Evolutionary conservation across 306 rosid species (phyloP), one percentile per base, ranked within the genome.

Genomic region (Arachis stenosperma): DNA sequence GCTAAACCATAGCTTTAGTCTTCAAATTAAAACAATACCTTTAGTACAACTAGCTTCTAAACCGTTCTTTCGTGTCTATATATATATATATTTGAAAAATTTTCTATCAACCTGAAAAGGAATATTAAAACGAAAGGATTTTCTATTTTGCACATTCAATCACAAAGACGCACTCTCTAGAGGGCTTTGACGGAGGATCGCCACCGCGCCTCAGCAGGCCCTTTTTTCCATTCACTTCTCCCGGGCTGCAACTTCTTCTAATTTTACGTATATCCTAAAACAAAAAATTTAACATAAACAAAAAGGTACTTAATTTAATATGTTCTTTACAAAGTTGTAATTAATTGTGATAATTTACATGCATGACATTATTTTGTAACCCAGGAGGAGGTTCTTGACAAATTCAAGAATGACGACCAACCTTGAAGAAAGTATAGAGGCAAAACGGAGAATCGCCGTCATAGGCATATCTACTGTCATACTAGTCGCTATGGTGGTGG

Each of bases 401-500:
- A 22, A 22, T 22, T 22, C 27, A 22, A 22, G 27, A 22, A 22
- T 22, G 27, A 22, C 27, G 27, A 22, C 27, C 27, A 22, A 22
- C 27, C 27, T 22, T 22, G 27, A 22, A 22, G 27, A 82, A 37
- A 79, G 76, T 73, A 50, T 17, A 9, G 14, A 73, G 2, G 47
- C 15, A 4, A 80, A 2, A 27, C 84, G 10, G 72, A 74, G 90
- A 61, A 40, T 82, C 15, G 55, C 22, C 30, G 1, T 82, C 3
- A 85, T 85, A 8, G 11, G 76, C 7, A 8, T 87, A 6, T 88
- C 89, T 2, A 54, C 81, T 1, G 1, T 86, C 46, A 70, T 90
- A 8, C 72, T 92, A 36, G 84, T 92, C 42, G 88, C 89, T 8
- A 79, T 90, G 90, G 89, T 89, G 6, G 75, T 81, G 6, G 92